A percentile compares a stretch with the other conserved stretches of the same genome.
Conservation (phyloP, 306 rosid genomes). For the Hippophae tibetana region DNA sequence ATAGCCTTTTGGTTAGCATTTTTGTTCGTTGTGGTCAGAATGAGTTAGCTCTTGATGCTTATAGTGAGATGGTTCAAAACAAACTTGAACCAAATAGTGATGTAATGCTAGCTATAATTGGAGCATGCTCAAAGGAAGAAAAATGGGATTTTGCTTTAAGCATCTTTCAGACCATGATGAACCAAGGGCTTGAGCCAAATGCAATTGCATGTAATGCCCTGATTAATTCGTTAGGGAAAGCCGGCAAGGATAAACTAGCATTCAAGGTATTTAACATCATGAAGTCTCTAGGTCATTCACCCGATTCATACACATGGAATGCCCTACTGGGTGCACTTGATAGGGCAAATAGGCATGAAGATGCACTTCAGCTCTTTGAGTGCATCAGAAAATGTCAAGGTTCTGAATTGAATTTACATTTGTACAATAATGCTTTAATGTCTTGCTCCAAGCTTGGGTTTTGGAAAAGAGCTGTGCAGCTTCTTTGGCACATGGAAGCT, state of each 20-base stretch:
- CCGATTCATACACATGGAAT: constrained; percentile 73
- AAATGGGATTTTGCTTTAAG: constrained; percentile 55
- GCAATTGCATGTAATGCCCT: constrained; percentile 55
- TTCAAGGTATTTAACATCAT: constrained; percentile 35
- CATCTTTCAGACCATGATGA: constrained; percentile 54
- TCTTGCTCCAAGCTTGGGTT: constrained; percentile 76
- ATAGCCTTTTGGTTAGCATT: constrained; percentile 51
- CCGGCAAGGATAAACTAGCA: constrained; percentile 59
- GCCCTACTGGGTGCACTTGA: constrained; percentile 56
- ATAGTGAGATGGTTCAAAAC: constrained; percentile 59
- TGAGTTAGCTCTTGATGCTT: constrained; percentile 71
- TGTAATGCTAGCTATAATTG: constrained; percentile 52
- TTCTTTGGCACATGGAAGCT: constrained; percentile 80
- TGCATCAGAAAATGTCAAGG: constrained; percentile 32
- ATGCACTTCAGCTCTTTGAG: constrained; percentile 60
- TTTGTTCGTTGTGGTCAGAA: constrained; percentile 52
- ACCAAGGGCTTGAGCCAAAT: constrained; percentile 45
- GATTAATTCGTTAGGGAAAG: constrained; percentile 70
- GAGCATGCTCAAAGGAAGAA: constrained; percentile 67
- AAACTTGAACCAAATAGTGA: constrained; percentile 48
- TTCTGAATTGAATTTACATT: constrained; percentile 36
- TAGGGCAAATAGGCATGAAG: constrained; percentile 37
- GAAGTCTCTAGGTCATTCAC: constrained; percentile 47
- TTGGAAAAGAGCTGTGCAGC: constrained; percentile 67
- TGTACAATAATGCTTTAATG: constrained; percentile 55